A percentile compares a stretch with the other conserved stretches of the same genome.
These are phyloP conservation scores for Neolentinus lepideus DNA, from an alignment of 1,284 basidiomycete genomes.

Conservation along the genomic window DNA sequence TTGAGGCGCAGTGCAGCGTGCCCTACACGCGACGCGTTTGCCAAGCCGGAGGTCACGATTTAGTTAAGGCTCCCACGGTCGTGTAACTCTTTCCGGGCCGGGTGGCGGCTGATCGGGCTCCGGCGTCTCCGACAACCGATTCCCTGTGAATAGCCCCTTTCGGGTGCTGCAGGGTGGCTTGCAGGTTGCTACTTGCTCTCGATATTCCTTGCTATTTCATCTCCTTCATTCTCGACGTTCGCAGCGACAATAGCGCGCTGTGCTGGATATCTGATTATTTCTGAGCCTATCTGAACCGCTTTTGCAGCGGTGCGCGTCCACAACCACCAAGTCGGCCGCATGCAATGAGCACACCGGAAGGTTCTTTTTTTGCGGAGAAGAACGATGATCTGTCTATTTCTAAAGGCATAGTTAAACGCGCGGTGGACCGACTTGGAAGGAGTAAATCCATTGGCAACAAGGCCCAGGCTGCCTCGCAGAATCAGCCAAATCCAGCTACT, in stretches of 20 bases:
- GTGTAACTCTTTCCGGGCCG: not conserved
- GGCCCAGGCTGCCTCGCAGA: not conserved
- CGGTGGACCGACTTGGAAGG: not conserved
- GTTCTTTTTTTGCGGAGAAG: not conserved
- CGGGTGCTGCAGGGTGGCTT: not conserved
- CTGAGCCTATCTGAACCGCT: not conserved
- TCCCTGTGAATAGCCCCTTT: not conserved
- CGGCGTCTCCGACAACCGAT: not conserved
- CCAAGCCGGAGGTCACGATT: conserved; percentile 1
- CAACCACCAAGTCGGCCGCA: not conserved
- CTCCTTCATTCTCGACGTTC: not conserved
- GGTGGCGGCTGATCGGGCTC: not conserved
- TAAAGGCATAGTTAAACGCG: not conserved
- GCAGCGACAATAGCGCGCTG: not conserved
- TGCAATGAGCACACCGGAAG: conserved; percentile 2
- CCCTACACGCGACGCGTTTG: conserved; percentile 1
- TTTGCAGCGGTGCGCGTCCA: not conserved
- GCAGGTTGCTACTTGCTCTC: not conserved
- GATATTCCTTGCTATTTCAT: not conserved
- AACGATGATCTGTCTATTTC: not conserved
- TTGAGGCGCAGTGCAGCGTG: not conserved
- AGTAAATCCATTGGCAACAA: not conserved
- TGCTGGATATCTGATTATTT: not conserved
- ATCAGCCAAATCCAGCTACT: conserved; percentile 21
- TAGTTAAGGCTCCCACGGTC: not conserved